phyloP scores from a whole-genome alignment of 1,284 basidiomycete genomes.

The Ustilago esculenta region DNA sequence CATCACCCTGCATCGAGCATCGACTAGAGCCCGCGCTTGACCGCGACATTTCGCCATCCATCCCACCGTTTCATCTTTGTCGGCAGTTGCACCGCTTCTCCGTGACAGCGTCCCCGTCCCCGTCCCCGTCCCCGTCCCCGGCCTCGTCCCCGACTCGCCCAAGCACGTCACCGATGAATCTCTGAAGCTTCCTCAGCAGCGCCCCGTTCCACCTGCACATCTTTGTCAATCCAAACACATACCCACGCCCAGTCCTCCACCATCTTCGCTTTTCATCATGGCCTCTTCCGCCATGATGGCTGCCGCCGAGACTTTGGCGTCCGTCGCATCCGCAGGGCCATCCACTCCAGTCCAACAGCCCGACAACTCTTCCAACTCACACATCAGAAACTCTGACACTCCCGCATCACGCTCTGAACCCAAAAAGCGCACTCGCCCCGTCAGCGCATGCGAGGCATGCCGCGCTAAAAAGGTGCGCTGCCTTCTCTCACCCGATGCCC shows the following conservation, averaged over 20 bases:
- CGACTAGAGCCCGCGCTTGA: no score
- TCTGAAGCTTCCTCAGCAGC: background rate
- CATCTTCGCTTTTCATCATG: conserved; percentile 15
- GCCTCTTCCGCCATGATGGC: conserved; percentile 48
- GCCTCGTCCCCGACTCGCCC: background rate
- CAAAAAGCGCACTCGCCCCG: conserved; percentile 59
- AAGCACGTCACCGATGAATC: conserved; percentile 1
- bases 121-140: no score
- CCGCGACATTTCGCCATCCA: no score
- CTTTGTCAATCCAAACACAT: background rate
- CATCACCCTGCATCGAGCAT: no score
- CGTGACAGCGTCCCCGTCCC: no score
- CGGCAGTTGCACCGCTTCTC: no score
- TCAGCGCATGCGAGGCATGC: conserved; percentile 60
- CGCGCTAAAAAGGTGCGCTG: conserved; percentile 61
- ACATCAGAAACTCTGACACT: conserved; percentile 11
- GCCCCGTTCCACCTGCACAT: background rate
- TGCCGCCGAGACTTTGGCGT: conserved; percentile 48
- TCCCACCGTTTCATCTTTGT: no score
- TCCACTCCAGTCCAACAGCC: conserved; percentile 27
- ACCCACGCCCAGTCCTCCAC: background rate
- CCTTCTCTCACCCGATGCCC: conserved; percentile 51
- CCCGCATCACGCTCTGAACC: conserved; percentile 29
- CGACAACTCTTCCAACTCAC: conserved; percentile 3
- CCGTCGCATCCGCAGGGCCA: conserved; percentile 43